Conservation (phyloP, 2,329 filamentous ascomycete genomes). For the Stachybotrys echinatus region DNA sequence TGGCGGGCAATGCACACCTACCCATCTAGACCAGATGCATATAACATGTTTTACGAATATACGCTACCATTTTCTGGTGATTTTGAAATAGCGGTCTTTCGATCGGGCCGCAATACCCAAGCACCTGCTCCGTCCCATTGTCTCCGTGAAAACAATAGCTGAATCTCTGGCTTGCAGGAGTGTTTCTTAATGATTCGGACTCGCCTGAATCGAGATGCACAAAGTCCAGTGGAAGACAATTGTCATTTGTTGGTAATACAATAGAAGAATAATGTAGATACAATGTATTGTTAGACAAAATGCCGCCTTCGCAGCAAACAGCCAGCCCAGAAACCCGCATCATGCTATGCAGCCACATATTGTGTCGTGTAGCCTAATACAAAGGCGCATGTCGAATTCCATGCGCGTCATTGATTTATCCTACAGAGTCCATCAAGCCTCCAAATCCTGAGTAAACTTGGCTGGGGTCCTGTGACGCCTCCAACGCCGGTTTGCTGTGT, state of each 20-base stretch:
- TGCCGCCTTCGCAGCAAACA: neutral
- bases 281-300: neutral
- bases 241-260: neutral
- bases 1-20: neutral
- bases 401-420: neutral
- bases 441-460: neutral
- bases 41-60: neutral
- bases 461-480: conserved; percentile 11
- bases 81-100: no score
- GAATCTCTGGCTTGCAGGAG: no score
- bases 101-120: no score
- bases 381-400: neutral
- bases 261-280: neutral
- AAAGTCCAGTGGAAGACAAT: neutral
- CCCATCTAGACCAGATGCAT: neutral
- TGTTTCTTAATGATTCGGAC: no score
- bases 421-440: neutral
- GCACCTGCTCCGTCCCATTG: no score
- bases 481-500: conserved; percentile 16
- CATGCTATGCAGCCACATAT: no score
- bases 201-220: no score
- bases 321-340: no score
- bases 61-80: no score
- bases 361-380: neutral
- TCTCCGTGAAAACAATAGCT: no score